Evolutionary conservation across 352 stramenopile genomes (phyloP), one percentile per base, ranked within the genome.

Genomic region (Globisporangium abappressorium): DNA sequence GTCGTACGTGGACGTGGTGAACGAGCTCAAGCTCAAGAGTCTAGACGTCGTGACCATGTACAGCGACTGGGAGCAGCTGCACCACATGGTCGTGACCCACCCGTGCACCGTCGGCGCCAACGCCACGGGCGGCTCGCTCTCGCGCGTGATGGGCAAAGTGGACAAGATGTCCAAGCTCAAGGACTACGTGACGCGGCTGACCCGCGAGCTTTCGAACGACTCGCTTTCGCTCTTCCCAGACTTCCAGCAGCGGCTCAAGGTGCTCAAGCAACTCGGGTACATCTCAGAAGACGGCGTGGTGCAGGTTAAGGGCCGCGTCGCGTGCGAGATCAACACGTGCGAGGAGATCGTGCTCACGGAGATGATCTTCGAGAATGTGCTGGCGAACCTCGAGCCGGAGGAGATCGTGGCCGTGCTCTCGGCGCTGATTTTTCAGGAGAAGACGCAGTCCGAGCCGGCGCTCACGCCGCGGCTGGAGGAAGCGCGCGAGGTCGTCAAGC

Each of bases 291-390:
- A 92, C 59, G 85, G 85, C 18, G 82, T 94, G 14, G 95, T 99
- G 41, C 91, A 97, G 60, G 82, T 93, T 38, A 99, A 99, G 74
- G 98, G 98, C 22, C 87, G 97, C 26, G 97, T 99, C 11, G 97
- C 97, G 2, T 99, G 97, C 69, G 97, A 99, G 82, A 95, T 99
- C 55, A 99, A 99, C 81, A 99, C 96, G 3, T 99, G 96, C 68
- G 95, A 99, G 67, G 97, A 99, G 65, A 80, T 99, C 11, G 92
- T 99, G 65, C 81, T 99, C 20, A 99, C 97, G 0, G 98, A 99
- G 79, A 98, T 99, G 87, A 97, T 99, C 38, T 99, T 99, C 73
- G 96, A 99, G 73, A 99, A 99, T 59, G 90, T 99, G 26, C 74
- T 99, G 28, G 97, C 97, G 38, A 91, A 94, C 20, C 79, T 99